Evolutionary conservation across 257 asterid species (phyloP), one percentile per base, ranked within the genome.

Genomic region (Solanum megistacrolobum): DNA sequence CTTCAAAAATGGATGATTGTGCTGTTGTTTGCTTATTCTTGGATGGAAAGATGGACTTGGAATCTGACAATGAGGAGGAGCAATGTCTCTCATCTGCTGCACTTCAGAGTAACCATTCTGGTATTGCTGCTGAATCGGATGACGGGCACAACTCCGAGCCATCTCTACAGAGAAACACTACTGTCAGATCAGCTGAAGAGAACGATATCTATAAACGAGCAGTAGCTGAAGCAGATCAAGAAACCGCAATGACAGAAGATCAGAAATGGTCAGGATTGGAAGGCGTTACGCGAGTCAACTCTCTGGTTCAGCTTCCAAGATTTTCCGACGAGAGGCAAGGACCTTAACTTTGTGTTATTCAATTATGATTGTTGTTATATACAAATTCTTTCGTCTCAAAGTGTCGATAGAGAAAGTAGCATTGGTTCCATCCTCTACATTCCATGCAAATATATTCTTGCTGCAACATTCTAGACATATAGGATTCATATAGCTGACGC

Each of bases 1-100:
- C 98, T 3, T 96, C 99, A 9, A 97, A 93, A 90, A 97, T 95
- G 98, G 99, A 97, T 20, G 99, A 97, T 83, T 97, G 99, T 86
- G 99, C 99, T 1, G 99, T 97, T 3, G 98, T 97, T 41, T 96
- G 99, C 94, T 88, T 96, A 85, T 97, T 94, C 79, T 71, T 97
- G 55, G 99, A 96, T 13, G 95, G 98, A 89, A 95, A 97, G 83
- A 97, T 97, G 97, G 98, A 95, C 78, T 79, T 95, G 1, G 99
- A 96, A 90, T 95, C 99, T 9, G 99, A 97, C 71, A 91, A 92
- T 1, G 99, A 96, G 21, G 98, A 96, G 21, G 98, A 95, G 71
- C 98, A 94, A 74, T 92, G 94, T 25, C 92, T 92, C 88, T 93
- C 98, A 7, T 96, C 98, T 5, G 96, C 95, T 6, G 93, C 98